Base-by-base conservation (phyloP, 129 eudicot genomes). In the Mikania micrantha region DNA sequence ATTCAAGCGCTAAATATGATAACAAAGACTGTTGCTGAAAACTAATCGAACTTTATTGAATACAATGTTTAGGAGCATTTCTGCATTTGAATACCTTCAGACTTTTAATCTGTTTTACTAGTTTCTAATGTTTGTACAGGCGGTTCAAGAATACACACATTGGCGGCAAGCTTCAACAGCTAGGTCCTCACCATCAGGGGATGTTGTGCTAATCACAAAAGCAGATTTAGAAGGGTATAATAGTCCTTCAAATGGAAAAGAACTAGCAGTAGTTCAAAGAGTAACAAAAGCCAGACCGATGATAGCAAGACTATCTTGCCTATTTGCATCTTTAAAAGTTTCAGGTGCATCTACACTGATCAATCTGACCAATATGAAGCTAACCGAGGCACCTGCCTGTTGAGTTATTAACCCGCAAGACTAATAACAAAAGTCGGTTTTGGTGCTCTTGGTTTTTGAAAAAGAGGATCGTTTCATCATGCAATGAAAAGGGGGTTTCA, bases 201-300 rank as follows among this genome's bases (percentile, higher is more conserved):
- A 89, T 62, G 94, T 79, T 71, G 86, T 89, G 25, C 65, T 89
- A 47, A 84, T 85, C 42, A 89, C 96, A 31, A 80, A 89, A 77
- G 96, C 82, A 32, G 96, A 85, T 75, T 62, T 89, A 36, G 96
- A 89, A 82, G 96, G 96, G 15, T 89, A 89, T 56, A 50, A 74
- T 8, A 78, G 79, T 61, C 76, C 83, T 9, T 74, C 76, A 60
- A 71, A 79, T 34, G 56, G 79, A 7, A 85, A 81, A 64, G 80
- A 74, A 60, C 68, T 78, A 25, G 74, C 78, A 17, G 54, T 85
- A 20, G 63, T 81, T 50, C 76, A 77, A 11, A 74, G 72, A 77
- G 72, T 11, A 13, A 52, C 66, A 63, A 25, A 79, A 66, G 70
- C 62, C 71, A 9, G 75, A 54, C 96, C 96, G 1, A 77, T 85